Percentiles rank a stretch among this genome's conserved stretches.
Evolutionary conservation across 331 rosid genomes (phyloP).

Genomic region (Spiraea crenata): DNA sequence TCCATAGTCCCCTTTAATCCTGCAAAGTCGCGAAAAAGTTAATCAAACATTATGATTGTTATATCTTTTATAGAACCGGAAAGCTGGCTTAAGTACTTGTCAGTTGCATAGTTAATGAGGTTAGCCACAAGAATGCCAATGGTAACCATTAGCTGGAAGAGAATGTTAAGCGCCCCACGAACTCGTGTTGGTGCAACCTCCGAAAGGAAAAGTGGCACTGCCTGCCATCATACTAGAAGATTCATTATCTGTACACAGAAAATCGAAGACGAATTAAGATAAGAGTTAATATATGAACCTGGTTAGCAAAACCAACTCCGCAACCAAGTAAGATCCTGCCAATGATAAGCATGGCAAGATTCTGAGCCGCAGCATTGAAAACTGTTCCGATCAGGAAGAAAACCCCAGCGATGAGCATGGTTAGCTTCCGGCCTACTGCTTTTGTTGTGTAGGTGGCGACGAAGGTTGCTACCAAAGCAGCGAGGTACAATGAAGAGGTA

Average conservation of each 20-base stretch:
- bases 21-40: not conserved
- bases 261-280: too few species aligned
- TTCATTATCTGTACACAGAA: not conserved
- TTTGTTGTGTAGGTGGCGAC: constrained; percentile 43
- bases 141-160: constrained; percentile 32
- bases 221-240: constrained; percentile 12
- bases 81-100: constrained; percentile 27
- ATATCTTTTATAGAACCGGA: too few species aligned
- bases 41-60: too few species aligned
- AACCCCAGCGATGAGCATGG: constrained; percentile 46
- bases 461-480: constrained; percentile 62
- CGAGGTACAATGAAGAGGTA: constrained; percentile 81
- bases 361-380: constrained; percentile 32
- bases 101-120: constrained; percentile 33
- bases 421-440: constrained; percentile 44
- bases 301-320: constrained; percentile 25
- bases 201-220: constrained; percentile 44
- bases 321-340: constrained; percentile 40
- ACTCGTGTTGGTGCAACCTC: constrained; percentile 48
- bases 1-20: constrained; percentile 67
- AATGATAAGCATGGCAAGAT: constrained; percentile 33
- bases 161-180: constrained; percentile 43
- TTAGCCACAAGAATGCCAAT: constrained; percentile 35
- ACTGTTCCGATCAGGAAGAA: constrained; percentile 52
- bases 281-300: constrained; percentile 30